These are phyloP conservation scores for Phoenix roebelenii DNA, from an alignment of 176 grass and related monocot genomes.

Conservation along the genomic window DNA sequence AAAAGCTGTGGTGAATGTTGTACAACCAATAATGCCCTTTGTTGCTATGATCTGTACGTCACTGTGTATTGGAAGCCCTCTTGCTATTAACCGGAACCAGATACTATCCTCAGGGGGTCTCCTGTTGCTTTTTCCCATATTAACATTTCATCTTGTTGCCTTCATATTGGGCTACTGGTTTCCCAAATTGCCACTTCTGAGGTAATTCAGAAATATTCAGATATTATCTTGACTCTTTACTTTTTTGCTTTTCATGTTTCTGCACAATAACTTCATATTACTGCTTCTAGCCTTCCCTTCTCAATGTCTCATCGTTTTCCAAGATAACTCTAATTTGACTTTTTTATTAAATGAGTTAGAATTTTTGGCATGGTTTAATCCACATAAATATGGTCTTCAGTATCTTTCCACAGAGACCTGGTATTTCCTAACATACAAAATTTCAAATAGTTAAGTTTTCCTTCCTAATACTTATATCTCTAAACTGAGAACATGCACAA, in stretches of 20 bases:
- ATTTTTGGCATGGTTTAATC: too few species aligned
- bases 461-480: too few species aligned
- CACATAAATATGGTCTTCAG: too few species aligned
- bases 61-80: slow-evolving; percentile 85
- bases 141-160: slow-evolving; percentile 62
- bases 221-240: not conserved
- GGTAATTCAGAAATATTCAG: slow-evolving; percentile 32
- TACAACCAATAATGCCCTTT: slow-evolving; percentile 82
- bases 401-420: too few species aligned
- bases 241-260: not conserved
- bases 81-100: slow-evolving; percentile 76
- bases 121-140: slow-evolving; percentile 64
- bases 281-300: too few species aligned
- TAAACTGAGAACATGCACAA: too few species aligned
- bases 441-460: too few species aligned
- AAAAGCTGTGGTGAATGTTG: slow-evolving; percentile 51
- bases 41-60: slow-evolving; percentile 90
- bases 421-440: too few species aligned
- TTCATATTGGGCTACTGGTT: slow-evolving; percentile 76
- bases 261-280: too few species aligned
- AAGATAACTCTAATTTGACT: too few species aligned
- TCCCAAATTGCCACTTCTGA: slow-evolving; percentile 61
- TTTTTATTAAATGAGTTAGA: too few species aligned
- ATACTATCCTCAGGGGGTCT: slow-evolving; percentile 69
- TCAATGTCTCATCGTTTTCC: too few species aligned